phyloP scores from a whole-genome alignment of 2,329 filamentous ascomycete genomes.

The Fusarium floridanum region DNA sequence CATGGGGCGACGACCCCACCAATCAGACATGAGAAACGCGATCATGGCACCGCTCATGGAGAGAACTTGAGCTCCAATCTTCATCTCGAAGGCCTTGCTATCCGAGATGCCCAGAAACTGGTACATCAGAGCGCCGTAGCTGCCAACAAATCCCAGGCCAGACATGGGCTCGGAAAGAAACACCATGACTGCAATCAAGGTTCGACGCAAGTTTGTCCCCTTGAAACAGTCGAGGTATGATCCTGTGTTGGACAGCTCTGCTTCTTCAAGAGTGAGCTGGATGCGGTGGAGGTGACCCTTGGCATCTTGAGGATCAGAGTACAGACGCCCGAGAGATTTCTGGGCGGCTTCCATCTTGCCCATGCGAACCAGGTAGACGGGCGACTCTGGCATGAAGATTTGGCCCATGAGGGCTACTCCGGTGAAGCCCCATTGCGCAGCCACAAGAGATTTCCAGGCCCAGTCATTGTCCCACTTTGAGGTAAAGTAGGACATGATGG shows the following conservation, averaged over 20 bases:
- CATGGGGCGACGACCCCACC: constrained; percentile 48
- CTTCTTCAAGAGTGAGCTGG: constrained; percentile 61
- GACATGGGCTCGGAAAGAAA: constrained; percentile 59
- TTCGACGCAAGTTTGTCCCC: constrained; percentile 57
- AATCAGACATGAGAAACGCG: constrained; percentile 45
- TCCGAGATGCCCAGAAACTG: constrained; percentile 47
- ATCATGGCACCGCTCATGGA: constrained; percentile 48
- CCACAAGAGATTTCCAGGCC: constrained; percentile 58
- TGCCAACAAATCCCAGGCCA: constrained; percentile 59
- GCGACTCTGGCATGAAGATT: constrained; percentile 63
- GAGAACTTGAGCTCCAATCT: constrained; percentile 48
- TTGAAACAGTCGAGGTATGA: constrained; percentile 61
- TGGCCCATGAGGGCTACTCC: constrained; percentile 48
- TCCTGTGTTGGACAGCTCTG: constrained; percentile 45
- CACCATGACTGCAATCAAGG: constrained; percentile 57
- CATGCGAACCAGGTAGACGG: constrained; percentile 61
- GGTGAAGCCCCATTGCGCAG: constrained; percentile 57
- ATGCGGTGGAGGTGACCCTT: constrained; percentile 59
- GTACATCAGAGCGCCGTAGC: constrained; percentile 56
- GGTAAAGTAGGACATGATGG: constrained; percentile 54
- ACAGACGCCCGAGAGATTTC: constrained; percentile 62
- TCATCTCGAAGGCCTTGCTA: constrained; percentile 45
- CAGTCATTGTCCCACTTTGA: constrained; percentile 53
- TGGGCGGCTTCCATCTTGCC: constrained; percentile 55
- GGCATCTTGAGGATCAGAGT: constrained; percentile 52